These are phyloP conservation scores for Penicillium sumatraense DNA, from an alignment of 2,329 filamentous ascomycete species.

Conservation along the genomic window DNA sequence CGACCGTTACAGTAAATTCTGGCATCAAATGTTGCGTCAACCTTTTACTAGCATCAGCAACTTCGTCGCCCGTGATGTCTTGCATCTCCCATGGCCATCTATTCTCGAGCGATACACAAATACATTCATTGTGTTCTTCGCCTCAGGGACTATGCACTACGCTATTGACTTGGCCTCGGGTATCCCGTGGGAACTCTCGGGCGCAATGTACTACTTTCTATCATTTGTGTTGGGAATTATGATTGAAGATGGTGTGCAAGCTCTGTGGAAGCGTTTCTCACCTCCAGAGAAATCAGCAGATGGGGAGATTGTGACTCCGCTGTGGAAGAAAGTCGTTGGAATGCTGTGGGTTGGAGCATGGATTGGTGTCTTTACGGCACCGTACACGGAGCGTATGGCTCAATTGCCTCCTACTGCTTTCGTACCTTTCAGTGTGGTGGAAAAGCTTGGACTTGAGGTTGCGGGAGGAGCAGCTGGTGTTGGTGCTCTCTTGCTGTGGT, in stretches of 20 bases:
- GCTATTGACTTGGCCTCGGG: slow-evolving; percentile 19
- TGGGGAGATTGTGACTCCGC: not conserved
- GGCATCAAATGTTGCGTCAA: slow-evolving; percentile 35
- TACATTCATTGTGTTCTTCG: slow-evolving; percentile 32
- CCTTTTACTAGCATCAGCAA: slow-evolving; percentile 25
- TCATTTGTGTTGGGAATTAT: slow-evolving; percentile 29
- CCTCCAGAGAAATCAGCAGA: not conserved
- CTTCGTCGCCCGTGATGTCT: slow-evolving; percentile 24
- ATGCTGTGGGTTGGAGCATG: not conserved
- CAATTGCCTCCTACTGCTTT: not conserved
- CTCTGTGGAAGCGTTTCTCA: slow-evolving; percentile 20
- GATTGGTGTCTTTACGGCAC: not conserved
- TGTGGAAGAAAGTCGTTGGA: slow-evolving; percentile 13
- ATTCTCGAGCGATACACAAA: slow-evolving; percentile 32
- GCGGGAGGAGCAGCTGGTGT: not conserved
- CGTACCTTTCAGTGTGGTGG: not conserved
- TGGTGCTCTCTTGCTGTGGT: not conserved
- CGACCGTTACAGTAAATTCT: slow-evolving; percentile 25
- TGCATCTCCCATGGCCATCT: slow-evolving; percentile 23
- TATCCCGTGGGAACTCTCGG: slow-evolving; percentile 18
- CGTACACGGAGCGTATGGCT: not conserved
- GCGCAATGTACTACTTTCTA: slow-evolving; percentile 30
- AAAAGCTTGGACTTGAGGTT: not conserved
- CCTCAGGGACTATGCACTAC: slow-evolving; percentile 33
- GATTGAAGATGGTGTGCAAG: slow-evolving; percentile 34